Evolutionary conservation across 257 asterid species (phyloP).

Genomic region (Thymus quinquecostatus): DNA sequence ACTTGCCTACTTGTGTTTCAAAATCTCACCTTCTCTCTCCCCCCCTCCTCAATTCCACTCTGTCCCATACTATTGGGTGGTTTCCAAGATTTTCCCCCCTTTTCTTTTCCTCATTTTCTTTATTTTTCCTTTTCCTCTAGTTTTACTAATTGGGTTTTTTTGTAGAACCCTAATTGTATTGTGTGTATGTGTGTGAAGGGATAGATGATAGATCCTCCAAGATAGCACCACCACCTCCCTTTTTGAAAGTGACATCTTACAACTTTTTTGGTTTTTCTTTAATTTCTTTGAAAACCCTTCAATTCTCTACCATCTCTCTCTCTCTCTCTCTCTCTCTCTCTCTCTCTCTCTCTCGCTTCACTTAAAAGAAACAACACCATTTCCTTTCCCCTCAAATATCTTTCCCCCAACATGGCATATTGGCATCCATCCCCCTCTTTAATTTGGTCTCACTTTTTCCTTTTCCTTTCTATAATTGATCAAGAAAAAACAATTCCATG

Average conservation of each 20-base stretch:
- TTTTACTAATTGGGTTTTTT: constrained; percentile 16
- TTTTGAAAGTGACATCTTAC: constrained; percentile 60
- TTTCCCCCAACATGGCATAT: constrained; percentile 35
- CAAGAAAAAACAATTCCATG: constrained; percentile 12
- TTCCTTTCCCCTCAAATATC: constrained; percentile 38
- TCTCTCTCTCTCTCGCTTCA: constrained; percentile 49
- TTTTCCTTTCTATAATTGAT: constrained; percentile 21
- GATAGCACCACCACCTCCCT: constrained; percentile 44
- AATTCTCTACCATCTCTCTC: background rate
- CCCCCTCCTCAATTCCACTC: background rate
- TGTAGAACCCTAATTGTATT: constrained; percentile 25
- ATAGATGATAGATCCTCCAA: constrained; percentile 43
- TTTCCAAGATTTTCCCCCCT: constrained; percentile 22
- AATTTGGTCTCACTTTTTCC: constrained; percentile 8
- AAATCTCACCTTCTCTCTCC: constrained; percentile 3
- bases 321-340: constrained; percentile 28
- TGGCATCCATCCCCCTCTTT: constrained; percentile 32
- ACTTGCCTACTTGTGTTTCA: constrained; percentile 23
- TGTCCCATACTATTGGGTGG: constrained; percentile 39
- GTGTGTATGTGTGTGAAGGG: background rate
- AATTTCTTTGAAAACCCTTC: constrained; percentile 28
- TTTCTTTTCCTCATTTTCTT: background rate
- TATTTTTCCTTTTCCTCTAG: background rate
- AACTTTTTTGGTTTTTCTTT: constrained; percentile 44
- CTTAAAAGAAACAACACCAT: constrained; percentile 61